Evolutionary conservation across 2,329 filamentous ascomycete genomes (phyloP), one percentile per base, ranked within the genome.

Genomic region (Aspergillus pseudoglaucus): DNA sequence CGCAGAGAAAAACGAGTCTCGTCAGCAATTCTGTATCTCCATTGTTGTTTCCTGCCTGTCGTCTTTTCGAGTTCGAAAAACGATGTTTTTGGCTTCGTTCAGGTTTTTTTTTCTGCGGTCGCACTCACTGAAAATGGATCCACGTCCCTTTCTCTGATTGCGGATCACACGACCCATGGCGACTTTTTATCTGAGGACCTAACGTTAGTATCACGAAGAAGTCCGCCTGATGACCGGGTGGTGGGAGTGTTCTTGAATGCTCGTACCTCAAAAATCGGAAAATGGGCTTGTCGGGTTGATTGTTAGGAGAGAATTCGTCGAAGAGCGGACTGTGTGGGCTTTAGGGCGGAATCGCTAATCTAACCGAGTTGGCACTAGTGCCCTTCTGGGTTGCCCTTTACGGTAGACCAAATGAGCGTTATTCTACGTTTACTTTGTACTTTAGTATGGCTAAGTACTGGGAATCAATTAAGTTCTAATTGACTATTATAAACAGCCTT

Each of bases 141-240:
- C 84, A 75, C 84, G 83, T 73, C 84, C 81, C 77, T 84, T 84
- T 73, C 82, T 83, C 80, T 88, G 84, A 75, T 87, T 88, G 70
- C 84, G 79, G 71, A 87, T 87, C 67, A 87, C 84, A 72, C 84
- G 79, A 82, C 81, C 81, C 81, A 76, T 75, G 65, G 66, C 68
- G 70, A 66, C 67, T 71, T 59, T 68, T 67, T 72, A 60, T 57
- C 51, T 39, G 37, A 52, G 50, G 53, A 60, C 54, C 59, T 61
- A 47, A 51, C 45, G 59, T 70, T 65, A 70, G 66, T 65, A 63
- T 64, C 45, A 46, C 50, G 51, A 54, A 58, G 52, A 60, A 56
- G 51, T 51, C 55, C 55, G 57, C 56, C 50, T 54, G 56, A 47
- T 54, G 59, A 57, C 53, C 59, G 56, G 53, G 54, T 60, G 55